A percentile compares a stretch with the other conserved stretches of the same genome.
phyloP scores from a whole-genome alignment of 2,329 filamentous ascomycete species.

The Aurifilum marmelostoma region DNA sequence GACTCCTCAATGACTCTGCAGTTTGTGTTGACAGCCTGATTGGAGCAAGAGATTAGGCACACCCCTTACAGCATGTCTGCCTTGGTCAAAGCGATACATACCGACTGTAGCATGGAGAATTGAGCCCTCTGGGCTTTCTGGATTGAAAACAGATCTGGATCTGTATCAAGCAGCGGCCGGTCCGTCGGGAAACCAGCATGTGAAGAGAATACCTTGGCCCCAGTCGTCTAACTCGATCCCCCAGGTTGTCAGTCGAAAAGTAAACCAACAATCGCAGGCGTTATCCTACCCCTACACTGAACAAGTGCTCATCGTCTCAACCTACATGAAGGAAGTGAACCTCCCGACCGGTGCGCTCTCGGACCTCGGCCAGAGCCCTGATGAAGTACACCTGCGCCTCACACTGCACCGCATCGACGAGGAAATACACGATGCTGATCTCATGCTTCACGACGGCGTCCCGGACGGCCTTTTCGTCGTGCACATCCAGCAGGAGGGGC shows the following conservation, averaged over 20 bases:
- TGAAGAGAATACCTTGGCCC: constrained; percentile 56
- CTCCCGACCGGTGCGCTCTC: constrained; percentile 42
- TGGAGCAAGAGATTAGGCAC: background rate
- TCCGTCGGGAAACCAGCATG: constrained; percentile 49
- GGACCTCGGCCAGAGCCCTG: constrained; percentile 48
- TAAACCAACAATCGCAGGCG: too few species aligned
- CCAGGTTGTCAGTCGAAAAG: background rate
- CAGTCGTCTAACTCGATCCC: constrained; percentile 43
- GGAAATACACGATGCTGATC: constrained; percentile 53
- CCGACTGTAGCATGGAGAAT: background rate
- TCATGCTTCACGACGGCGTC: constrained; percentile 44
- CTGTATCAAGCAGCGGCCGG: constrained; percentile 46
- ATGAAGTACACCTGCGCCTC: constrained; percentile 46
- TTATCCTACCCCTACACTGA: too few species aligned
- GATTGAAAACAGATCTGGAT: constrained; percentile 46
- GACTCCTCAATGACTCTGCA: constrained; percentile 47
- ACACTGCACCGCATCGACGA: constrained; percentile 46
- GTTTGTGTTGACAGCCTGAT: constrained; percentile 46
- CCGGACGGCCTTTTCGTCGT: constrained; percentile 41
- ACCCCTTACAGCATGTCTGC: too few species aligned
- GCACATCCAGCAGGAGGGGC: constrained; percentile 45
- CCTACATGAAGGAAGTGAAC: constrained; percentile 53
- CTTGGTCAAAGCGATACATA: too few species aligned
- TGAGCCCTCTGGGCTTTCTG: constrained; percentile 43
- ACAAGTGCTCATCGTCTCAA: background rate